phyloP scores from a whole-genome alignment of 192 early-diverging fungal genomes.

The Geosiphon pyriformis region DNA sequence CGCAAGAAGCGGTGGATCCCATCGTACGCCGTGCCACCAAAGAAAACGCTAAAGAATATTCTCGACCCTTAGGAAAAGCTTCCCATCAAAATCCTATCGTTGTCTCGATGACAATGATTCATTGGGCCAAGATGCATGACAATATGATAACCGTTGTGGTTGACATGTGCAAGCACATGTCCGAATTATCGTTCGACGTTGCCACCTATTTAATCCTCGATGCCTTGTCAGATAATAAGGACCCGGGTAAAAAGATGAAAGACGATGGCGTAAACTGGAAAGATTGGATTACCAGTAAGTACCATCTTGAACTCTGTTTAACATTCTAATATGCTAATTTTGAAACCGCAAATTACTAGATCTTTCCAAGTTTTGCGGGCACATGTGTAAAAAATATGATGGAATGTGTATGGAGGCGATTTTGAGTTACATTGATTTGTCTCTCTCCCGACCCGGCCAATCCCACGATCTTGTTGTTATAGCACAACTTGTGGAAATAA shows the following conservation, averaged over 20 bases:
- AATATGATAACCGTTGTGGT: constrained; percentile 70
- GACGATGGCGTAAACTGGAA: constrained; percentile 54
- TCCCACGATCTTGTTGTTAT: constrained; percentile 64
- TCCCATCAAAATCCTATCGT: constrained; percentile 71
- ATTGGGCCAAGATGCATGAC: constrained; percentile 65
- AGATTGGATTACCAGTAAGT: constrained; percentile 56
- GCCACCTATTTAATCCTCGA: constrained; percentile 64
- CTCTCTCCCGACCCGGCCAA: constrained; percentile 45
- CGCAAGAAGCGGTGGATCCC: constrained; percentile 29
- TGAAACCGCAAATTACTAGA: too few relatives aligned
- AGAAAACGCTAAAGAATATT: constrained; percentile 67
- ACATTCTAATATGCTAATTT: neutral
- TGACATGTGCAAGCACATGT: constrained; percentile 71
- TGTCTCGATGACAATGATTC: constrained; percentile 63
- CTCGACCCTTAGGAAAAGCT: constrained; percentile 66
- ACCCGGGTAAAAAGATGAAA: constrained; percentile 50
- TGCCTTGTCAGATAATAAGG: constrained; percentile 44
- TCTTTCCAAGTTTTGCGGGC: constrained; percentile 60
- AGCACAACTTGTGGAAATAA: constrained; percentile 63
- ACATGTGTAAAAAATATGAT: constrained; percentile 58
- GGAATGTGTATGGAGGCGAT: constrained; percentile 55
- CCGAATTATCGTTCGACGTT: constrained; percentile 70
- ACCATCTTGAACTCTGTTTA: neutral
- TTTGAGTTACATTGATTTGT: constrained; percentile 58
- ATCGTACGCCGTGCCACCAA: constrained; percentile 67